Percentiles rank a stretch among this genome's conserved stretches.
phyloP scores from a whole-genome alignment of 2,329 filamentous ascomycete genomes.

The Diplodia mutila region DNA sequence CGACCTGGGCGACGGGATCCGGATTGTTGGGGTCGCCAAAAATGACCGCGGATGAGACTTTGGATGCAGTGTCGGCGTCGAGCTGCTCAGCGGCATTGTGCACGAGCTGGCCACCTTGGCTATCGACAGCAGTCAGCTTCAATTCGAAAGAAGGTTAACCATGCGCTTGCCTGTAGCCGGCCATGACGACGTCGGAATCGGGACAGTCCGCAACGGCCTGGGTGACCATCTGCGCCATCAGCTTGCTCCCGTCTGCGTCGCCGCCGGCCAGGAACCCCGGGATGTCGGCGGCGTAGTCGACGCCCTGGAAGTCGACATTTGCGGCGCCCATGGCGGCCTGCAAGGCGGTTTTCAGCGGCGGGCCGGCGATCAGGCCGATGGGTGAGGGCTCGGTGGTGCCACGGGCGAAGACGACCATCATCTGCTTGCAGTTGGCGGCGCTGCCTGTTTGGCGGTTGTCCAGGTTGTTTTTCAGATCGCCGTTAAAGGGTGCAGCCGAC shows the following conservation, averaged over 20 bases:
- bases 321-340: conserved; percentile 45
- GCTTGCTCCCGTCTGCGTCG: conserved; percentile 42
- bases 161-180: conserved; percentile 49
- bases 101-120: conserved; percentile 48
- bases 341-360: conserved; percentile 55
- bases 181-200: conserved; percentile 51
- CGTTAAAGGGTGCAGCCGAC: not conserved
- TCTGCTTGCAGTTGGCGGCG: conserved; percentile 31
- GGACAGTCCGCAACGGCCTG: conserved; percentile 51
- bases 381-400: conserved; percentile 59
- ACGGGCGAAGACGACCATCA: conserved; percentile 61
- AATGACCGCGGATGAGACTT: conserved; percentile 10
- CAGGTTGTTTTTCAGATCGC: not conserved
- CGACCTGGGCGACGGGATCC: conserved; percentile 37
- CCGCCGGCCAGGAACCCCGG: conserved; percentile 54
- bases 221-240: conserved; percentile 49
- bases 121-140: conserved; percentile 4
- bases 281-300: conserved; percentile 55
- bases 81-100: conserved; percentile 46
- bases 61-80: not conserved
- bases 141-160: too few relatives aligned
- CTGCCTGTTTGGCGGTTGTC: not conserved
- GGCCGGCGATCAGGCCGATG: conserved; percentile 55
- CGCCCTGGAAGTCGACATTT: conserved; percentile 57
- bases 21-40: conserved; percentile 45